Base-by-base conservation (phyloP, 2,329 filamentous ascomycete genomes). In the Aspergillus thermomutatus region DNA sequence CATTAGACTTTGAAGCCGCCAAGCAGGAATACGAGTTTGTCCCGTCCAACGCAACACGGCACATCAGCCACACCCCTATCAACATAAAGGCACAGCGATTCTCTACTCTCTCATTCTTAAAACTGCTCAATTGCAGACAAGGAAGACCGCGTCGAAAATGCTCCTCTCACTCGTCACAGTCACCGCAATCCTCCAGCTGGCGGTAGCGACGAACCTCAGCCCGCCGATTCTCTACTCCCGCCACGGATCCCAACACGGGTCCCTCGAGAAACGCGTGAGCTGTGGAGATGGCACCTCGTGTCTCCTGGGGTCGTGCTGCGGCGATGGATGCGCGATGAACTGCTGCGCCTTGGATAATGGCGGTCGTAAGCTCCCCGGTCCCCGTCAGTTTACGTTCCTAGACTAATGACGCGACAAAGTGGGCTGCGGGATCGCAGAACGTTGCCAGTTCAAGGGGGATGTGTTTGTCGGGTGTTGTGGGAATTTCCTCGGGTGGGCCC, bases 391-490 rank as follows among this genome's bases (percentile, higher is more conserved):
- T n/a, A n/a, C n/a, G n/a, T n/a, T n/a, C n/a, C n/a, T n/a, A n/a
- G n/a, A n/a, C 40, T 28, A 37, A 37, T 19, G n/a, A 17, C 10
- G 5, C 26, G 25, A 17, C 2, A 11, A 1, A 60, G 58, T 60
- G n/a, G 58, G 58, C 4, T 60, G 58, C 28, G 53, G 51, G 1
- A 46, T 60, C n/a, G 6, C 27, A 1, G 52, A 55, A 25, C 52
- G 48, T 2, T 60, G 58, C 47, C 26, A 53, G 4, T 58, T 60
- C 37, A 2, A 40, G 1, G 58, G 55, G 4, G 54, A 60, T 21
- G 58, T 60, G 2, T 60, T 60, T n/a, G 48, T 60, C 8, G 58
- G 58, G 21, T 60, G 58, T 21, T 60, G 58, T 37, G 45, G 25
- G 17, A 54, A 50, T 6, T 9, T 53, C 5, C 25, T 46, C 1